phyloP scores from a whole-genome alignment of 371 early-diverging fungal genomes.

The Syncephalis plumigaleata region DNA sequence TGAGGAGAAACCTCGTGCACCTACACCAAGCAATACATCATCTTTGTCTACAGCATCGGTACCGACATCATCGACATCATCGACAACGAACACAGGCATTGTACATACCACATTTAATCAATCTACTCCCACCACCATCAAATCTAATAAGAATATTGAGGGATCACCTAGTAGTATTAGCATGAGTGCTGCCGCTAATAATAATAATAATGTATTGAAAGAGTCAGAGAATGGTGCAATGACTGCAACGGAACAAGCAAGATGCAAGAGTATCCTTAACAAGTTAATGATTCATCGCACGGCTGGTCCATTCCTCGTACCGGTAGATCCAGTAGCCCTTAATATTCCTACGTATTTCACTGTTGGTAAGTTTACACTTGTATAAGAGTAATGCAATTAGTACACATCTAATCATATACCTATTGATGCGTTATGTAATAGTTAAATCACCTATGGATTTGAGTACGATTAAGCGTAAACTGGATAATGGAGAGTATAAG shows the following conservation, averaged over 20 bases:
- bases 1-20: constrained; percentile 19
- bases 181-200: too few species aligned
- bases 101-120: too few species aligned
- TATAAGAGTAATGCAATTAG: not conserved
- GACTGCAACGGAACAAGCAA: not conserved
- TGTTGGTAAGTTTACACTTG: constrained; percentile 12
- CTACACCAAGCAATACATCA: not conserved
- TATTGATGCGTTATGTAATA: constrained; percentile 15
- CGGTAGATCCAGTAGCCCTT: constrained; percentile 25
- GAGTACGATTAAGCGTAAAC: constrained; percentile 23
- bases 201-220: too few species aligned
- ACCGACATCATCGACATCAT: too few species aligned
- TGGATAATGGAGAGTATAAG: constrained; percentile 18
- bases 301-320: constrained; percentile 2
- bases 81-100: too few species aligned
- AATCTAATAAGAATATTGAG: too few species aligned
- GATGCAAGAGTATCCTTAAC: not conserved
- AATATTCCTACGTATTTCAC: constrained; percentile 34
- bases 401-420: not conserved
- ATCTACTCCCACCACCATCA: too few species aligned
- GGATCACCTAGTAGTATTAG: too few species aligned
- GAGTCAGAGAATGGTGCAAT: too few species aligned
- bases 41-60: too few species aligned
- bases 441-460: constrained; percentile 42
- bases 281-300: not conserved